phyloP scores from a whole-genome alignment of 2,329 filamentous ascomycete genomes.

The Colletotrichum sp. region DNA sequence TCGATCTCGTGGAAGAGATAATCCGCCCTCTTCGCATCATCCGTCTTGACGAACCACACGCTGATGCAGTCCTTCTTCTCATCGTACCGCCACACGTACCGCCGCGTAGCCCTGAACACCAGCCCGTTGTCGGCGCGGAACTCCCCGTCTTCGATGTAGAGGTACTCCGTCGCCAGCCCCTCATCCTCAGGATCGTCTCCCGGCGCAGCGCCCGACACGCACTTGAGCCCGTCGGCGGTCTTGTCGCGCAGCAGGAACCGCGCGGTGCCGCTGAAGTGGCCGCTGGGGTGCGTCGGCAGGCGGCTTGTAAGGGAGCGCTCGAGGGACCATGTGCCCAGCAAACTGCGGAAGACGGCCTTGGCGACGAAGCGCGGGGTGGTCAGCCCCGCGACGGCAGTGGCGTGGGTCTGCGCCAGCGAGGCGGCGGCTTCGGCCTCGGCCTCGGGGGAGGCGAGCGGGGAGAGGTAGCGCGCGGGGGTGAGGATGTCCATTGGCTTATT shows the following conservation, averaged over 20 bases:
- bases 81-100: constrained; percentile 77
- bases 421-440: constrained; percentile 40
- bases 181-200: constrained; percentile 23
- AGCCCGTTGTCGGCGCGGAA: constrained; percentile 63
- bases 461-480: constrained; percentile 60
- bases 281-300: constrained; percentile 64
- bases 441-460: constrained; percentile 39
- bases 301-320: constrained; percentile 60
- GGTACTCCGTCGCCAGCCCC: constrained; percentile 60
- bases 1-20: constrained; percentile 79
- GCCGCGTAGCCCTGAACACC: constrained; percentile 63
- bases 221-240: constrained; percentile 56
- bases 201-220: constrained; percentile 24
- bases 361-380: constrained; percentile 59
- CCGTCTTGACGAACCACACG: constrained; percentile 75
- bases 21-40: constrained; percentile 67
- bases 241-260: constrained; percentile 67
- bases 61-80: constrained; percentile 64
- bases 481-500: constrained; percentile 55
- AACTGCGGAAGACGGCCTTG: constrained; percentile 70
- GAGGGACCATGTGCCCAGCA: constrained; percentile 74
- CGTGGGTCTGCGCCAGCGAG: constrained; percentile 52
- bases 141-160: constrained; percentile 72
- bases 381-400: constrained; percentile 45
- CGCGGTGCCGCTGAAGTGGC: constrained; percentile 68